These are phyloP conservation scores for Colletotrichum melonis DNA, from an alignment of 2,329 filamentous ascomycete genomes.

Conservation along the genomic window DNA sequence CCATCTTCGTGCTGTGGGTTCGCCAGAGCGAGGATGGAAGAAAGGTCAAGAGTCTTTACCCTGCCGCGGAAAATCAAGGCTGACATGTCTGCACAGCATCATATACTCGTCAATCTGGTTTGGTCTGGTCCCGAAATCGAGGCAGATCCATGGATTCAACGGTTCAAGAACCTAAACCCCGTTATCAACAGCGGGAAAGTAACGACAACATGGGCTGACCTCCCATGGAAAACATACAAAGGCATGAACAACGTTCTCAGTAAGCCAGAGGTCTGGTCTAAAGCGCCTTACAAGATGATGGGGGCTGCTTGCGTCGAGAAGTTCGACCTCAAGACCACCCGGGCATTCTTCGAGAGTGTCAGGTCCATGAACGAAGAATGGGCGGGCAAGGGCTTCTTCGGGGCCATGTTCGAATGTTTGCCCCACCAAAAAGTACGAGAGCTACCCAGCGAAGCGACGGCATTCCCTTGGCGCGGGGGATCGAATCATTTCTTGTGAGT, in stretches of 20 bases:
- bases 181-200: slow-evolving; percentile 14
- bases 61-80: neutral
- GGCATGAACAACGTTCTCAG: slow-evolving; percentile 25
- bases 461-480: slow-evolving; percentile 27
- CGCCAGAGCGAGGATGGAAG: slow-evolving; percentile 35
- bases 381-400: slow-evolving; percentile 26
- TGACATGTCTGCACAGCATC: neutral
- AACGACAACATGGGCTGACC: slow-evolving; percentile 11
- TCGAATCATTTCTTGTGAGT: slow-evolving; percentile 30
- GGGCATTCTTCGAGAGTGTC: slow-evolving; percentile 20
- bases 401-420: slow-evolving; percentile 29
- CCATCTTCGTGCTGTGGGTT: slow-evolving; percentile 48
- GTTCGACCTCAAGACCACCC: slow-evolving; percentile 16
- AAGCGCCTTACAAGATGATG: slow-evolving; percentile 33
- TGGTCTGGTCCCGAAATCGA: slow-evolving; percentile 23
- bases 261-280: slow-evolving; percentile 24
- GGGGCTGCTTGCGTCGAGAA: slow-evolving; percentile 24
- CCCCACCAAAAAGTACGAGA: slow-evolving; percentile 28
- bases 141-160: slow-evolving; percentile 8
- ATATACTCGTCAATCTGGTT: slow-evolving; percentile 25
- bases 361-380: slow-evolving; percentile 26
- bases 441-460: slow-evolving; percentile 13
- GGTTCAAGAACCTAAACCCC: neutral
- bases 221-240: slow-evolving; percentile 30
- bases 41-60: slow-evolving; percentile 39